Evolutionary conservation across 108 stramenopile species (phyloP).

Genomic region (Pseudonitzschia delicatissima): DNA sequence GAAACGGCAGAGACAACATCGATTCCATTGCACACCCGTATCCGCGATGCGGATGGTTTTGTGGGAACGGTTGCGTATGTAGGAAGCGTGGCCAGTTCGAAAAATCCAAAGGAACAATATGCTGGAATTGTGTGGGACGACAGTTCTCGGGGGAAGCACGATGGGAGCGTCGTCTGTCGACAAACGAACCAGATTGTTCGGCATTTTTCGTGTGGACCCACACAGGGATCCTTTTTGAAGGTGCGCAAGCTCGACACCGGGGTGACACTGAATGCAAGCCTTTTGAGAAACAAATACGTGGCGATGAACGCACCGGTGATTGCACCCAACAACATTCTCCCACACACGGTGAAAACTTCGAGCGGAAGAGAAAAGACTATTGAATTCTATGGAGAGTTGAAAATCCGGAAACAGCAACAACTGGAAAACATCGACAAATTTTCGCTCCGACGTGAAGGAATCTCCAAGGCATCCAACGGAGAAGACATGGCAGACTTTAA

Average conservation of each 20-base stretch:
- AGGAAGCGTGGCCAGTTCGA: constrained; percentile 86
- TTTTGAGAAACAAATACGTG: constrained; percentile 68
- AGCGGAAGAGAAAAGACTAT: constrained; percentile 77
- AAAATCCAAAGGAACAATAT: constrained; percentile 67
- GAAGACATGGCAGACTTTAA: constrained; percentile 24
- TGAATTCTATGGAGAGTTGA: constrained; percentile 80
- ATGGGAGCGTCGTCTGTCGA: constrained; percentile 79
- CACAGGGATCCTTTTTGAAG: constrained; percentile 72
- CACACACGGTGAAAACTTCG: constrained; percentile 67
- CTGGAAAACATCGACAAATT: constrained; percentile 62
- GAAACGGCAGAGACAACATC: background rate
- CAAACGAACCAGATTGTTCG: constrained; percentile 67
- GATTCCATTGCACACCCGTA: constrained; percentile 49
- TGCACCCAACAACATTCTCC: constrained; percentile 77
- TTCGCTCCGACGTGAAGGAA: constrained; percentile 72
- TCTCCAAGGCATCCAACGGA: constrained; percentile 42
- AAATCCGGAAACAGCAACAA: constrained; percentile 76
- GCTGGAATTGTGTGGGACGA: constrained; percentile 90
- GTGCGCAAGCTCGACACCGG: constrained; percentile 58
- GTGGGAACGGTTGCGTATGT: constrained; percentile 82
- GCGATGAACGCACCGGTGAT: constrained; percentile 66
- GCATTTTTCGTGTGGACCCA: constrained; percentile 70
- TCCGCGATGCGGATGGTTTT: constrained; percentile 81
- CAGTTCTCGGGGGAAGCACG: constrained; percentile 80
- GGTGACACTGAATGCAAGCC: constrained; percentile 40